These are phyloP conservation scores for Eucalyptus cladocalyx DNA, from an alignment of 345 rosid species.

Conservation along the genomic window DNA sequence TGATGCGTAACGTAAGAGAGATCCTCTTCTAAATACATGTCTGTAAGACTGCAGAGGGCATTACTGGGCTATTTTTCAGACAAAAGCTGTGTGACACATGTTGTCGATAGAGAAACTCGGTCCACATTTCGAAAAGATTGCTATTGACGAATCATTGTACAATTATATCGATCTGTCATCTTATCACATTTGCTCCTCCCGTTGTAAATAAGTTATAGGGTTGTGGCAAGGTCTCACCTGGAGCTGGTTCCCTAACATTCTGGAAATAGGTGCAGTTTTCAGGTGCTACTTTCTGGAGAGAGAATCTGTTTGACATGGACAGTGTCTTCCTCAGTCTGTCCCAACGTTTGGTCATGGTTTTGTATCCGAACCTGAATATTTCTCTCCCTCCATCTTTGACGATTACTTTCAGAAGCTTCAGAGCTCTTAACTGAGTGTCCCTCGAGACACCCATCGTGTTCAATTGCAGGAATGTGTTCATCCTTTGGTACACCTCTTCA, in stretches of 20 bases:
- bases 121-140: neutral
- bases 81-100: neutral
- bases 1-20: neutral
- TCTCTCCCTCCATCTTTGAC: constrained; percentile 1
- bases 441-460: constrained; percentile 45
- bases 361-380: constrained; percentile 6
- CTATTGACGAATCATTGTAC: neutral
- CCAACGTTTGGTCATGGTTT: constrained; percentile 7
- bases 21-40: neutral
- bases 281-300: constrained; percentile 18
- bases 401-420: constrained; percentile 32
- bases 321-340: neutral
- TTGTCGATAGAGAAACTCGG: neutral
- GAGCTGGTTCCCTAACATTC: constrained; percentile 17
- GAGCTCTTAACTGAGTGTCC: constrained; percentile 43
- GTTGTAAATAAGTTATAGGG: neutral
- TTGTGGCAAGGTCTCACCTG: neutral
- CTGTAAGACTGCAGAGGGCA: neutral
- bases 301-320: constrained; percentile 1
- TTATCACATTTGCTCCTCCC: neutral
- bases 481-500: constrained; percentile 34
- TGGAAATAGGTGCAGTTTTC: constrained; percentile 26
- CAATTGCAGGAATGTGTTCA: neutral
- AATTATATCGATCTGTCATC: neutral
- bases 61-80: neutral